Base-by-base conservation (phyloP, 495 filamentous ascomycete species). In the Gamarada debralockiae region DNA sequence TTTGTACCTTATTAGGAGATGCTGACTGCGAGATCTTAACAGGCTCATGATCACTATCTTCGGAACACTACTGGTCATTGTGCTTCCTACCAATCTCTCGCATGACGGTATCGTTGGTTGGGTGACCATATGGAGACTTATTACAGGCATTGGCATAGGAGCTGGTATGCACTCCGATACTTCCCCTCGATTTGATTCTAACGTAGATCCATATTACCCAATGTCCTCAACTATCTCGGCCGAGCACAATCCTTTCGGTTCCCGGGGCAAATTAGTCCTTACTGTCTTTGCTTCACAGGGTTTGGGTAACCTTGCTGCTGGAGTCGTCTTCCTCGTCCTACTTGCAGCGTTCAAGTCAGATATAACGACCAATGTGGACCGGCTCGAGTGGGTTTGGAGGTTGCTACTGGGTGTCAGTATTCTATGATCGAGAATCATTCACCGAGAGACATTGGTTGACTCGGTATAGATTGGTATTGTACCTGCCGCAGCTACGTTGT, bases 401-500 rank as follows among this genome's bases (percentile, higher is more conserved):
- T n/a, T 34, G 8, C 31, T 34, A 8, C 31, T 34, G 31, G 31
- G 31, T 34, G 8, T 34, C 31, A n/a, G n/a, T n/a, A n/a, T n/a
- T n/a, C n/a, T n/a, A n/a, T n/a, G n/a, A n/a, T n/a, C n/a, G n/a
- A n/a, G n/a, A n/a, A n/a, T n/a, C n/a, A n/a, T n/a, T n/a, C n/a
- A n/a, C n/a, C n/a, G n/a, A n/a, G 60, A 84, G 80, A 65, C 90
- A 89, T 64, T 87, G 86, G 20, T 89, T 84, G 3, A 92, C 87
- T 40, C 86, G 89, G 64, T 89, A 85, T 84, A 76, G 89, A n/a
- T n/a, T 48, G n/a, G 89, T 88, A 47, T 85, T 83, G 42, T 92
- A 93, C 89, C 89, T 6, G 89, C 83, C 9, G 80, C 74, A 49
- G 74, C 88, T 48, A 87, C 89, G 12, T 73, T 95, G 18, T 93